Conservation (phyloP, 2,329 filamentous ascomycete genomes). For the Amesomyces nigricolor region DNA sequence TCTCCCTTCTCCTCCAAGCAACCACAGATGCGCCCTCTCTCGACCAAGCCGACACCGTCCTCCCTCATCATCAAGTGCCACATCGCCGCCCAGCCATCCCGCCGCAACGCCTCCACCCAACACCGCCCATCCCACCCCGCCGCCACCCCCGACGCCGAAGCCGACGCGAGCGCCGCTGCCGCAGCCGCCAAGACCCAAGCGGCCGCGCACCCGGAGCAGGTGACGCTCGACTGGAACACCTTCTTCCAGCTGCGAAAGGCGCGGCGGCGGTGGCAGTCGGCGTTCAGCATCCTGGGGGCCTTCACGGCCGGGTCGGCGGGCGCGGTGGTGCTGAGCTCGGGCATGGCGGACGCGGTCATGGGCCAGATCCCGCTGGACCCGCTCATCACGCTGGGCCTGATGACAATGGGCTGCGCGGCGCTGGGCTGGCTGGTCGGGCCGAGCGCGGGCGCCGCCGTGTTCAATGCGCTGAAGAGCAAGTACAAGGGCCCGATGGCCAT, state of each 20-base stretch:
- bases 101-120: slow-evolving; percentile 18
- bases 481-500: slow-evolving; percentile 66
- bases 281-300: slow-evolving; percentile 65
- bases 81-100: slow-evolving; percentile 16
- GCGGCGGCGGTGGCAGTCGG: slow-evolving; percentile 76
- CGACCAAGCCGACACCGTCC: slow-evolving; percentile 13
- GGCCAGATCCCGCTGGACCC: slow-evolving; percentile 78
- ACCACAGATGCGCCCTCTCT: slow-evolving; percentile 17
- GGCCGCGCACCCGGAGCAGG: slow-evolving; percentile 30
- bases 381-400: slow-evolving; percentile 75
- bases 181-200: slow-evolving; percentile 26
- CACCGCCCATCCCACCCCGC: background rate
- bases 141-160: slow-evolving; percentile 16
- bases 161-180: slow-evolving; percentile 25
- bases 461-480: slow-evolving; percentile 68
- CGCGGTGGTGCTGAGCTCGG: slow-evolving; percentile 60
- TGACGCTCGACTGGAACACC: slow-evolving; percentile 74
- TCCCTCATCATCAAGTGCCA: slow-evolving; percentile 19
- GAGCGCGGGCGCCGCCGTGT: slow-evolving; percentile 71
- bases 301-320: slow-evolving; percentile 56
- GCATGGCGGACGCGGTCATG: slow-evolving; percentile 67
- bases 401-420: slow-evolving; percentile 70
- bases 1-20: slow-evolving; percentile 23
- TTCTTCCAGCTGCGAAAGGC: slow-evolving; percentile 88
- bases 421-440: slow-evolving; percentile 86